Evolutionary conservation across 257 asterid species (phyloP), one percentile per base, ranked within the genome.

Genomic region (Scutellaria baicalensis): DNA sequence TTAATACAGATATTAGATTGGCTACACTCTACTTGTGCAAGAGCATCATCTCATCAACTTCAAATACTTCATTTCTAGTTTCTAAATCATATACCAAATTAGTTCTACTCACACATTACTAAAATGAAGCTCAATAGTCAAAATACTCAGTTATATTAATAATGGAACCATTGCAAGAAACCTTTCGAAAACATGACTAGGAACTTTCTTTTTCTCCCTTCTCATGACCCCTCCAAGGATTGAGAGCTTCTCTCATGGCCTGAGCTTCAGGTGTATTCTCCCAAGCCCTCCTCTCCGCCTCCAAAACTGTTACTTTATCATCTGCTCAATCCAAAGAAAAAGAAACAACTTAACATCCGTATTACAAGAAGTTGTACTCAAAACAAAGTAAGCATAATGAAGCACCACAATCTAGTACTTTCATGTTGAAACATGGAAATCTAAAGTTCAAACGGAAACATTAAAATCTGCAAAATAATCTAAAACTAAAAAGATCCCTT

Each of bases 241-340:
- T 90, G 59, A 93, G 88, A 84, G 96, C 95, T 1, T 93, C 98
- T 83, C 97, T 85, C 6, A 74, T 56, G 39, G 93, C 97, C 72
- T 81, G 89, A 77, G 96, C 99, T 89, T 93, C 97, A 7, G 94
- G 85, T 4, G 88, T 74, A 42, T 21, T 87, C 77, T 93, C 99
- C 89, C 86, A 84, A 56, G 89, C 94, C n/a, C n/a, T n/a, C n/a
- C n/a, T n/a, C n/a, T n/a, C n/a, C n/a, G n/a, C n/a, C n/a, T n/a
- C n/a, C n/a, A 93, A 38, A 69, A 79, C 96, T 31, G 95, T 85
- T 61, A 91, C 99, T 73, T 89, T 91, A 72, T 93, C 99, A 74
- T 93, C 98, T 93, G 90, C 81, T 55, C 67, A 71, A n/a, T 17
- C 39, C 55, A 58, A 76, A 18, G 39, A 21, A 55, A 31, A 69